These are phyloP conservation scores for Epithele typhae DNA, from an alignment of 768 basidiomycete genomes.

Conservation along the genomic window DNA sequence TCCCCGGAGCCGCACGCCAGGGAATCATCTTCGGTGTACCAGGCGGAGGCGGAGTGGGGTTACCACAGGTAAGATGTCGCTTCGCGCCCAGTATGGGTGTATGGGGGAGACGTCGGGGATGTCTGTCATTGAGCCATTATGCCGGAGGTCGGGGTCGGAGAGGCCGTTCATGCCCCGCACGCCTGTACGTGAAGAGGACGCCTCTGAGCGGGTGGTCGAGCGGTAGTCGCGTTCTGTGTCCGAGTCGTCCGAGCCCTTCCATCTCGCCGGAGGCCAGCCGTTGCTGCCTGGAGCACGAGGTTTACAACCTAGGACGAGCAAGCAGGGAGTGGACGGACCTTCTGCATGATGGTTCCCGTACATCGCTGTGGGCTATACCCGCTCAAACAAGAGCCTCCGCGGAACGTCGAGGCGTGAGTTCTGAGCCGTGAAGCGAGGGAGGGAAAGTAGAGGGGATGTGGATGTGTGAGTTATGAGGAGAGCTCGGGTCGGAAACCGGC, in stretches of 20 bases:
- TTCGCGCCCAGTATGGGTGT: conserved; percentile 82
- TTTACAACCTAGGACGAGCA: not conserved
- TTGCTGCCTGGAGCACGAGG: conserved; percentile 3
- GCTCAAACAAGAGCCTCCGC: not conserved
- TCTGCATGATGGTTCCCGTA: conserved; percentile 11
- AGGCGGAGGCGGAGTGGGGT: conserved; percentile 67
- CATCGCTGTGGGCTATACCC: too few species aligned
- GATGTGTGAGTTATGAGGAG: too few species aligned
- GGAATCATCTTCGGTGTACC: conserved; percentile 62
- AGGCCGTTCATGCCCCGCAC: conserved; percentile 20
- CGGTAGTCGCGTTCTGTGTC: conserved; percentile 30
- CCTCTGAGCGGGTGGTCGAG: conserved; percentile 27
- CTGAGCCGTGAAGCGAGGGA: too few species aligned
- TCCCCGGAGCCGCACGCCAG: conserved; percentile 81
- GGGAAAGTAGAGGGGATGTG: too few species aligned
- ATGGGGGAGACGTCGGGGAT: conserved; percentile 45
- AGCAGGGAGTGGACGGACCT: conserved; percentile 7
- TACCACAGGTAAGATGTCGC: conserved; percentile 87
- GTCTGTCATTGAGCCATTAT: conserved; percentile 26
- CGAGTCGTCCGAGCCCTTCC: conserved; percentile 21
- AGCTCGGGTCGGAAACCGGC: too few species aligned
- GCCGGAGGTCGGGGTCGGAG: conserved; percentile 26
- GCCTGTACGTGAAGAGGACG: conserved; percentile 23
- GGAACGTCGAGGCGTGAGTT: too few species aligned
- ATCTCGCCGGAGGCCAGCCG: conserved; percentile 5